These are phyloP conservation scores for Populus simonii DNA, from an alignment of 345 rosid species.

Conservation along the genomic window DNA sequence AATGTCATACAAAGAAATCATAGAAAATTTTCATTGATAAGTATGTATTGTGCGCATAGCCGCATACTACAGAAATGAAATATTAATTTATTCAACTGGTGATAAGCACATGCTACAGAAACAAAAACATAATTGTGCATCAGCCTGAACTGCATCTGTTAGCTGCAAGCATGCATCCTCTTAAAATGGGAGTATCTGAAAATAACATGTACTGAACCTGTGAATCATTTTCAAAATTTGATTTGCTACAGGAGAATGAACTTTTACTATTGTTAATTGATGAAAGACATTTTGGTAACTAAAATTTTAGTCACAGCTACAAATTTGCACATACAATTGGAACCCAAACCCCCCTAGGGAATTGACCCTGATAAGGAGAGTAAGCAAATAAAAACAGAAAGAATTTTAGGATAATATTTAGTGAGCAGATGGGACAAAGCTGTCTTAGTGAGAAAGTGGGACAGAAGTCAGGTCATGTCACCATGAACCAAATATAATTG, in stretches of 20 bases:
- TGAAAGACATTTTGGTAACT: no score
- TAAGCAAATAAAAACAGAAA: no score
- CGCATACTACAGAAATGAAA: neutral
- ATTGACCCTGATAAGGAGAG: no score
- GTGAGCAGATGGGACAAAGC: no score
- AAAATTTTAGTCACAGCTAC: neutral
- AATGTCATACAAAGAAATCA: neutral
- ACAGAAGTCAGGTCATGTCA: neutral
- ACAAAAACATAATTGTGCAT: neutral
- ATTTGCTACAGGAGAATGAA: neutral
- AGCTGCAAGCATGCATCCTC: neutral
- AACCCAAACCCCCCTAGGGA: neutral
- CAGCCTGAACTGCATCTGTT: neutral
- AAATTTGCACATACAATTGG: neutral
- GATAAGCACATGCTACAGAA: neutral
- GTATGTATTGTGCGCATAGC: no score
- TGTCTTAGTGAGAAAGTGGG: neutral
- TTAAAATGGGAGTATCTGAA: neutral
- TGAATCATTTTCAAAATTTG: neutral
- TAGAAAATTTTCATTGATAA: neutral
- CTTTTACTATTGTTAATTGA: no score
- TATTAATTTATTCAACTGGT: neutral
- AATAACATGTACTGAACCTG: neutral
- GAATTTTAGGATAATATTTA: no score
- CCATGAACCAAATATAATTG: neutral